These are phyloP conservation scores for Kazachstania africana DNA, from an alignment of 805 yeast species.

Conservation along the genomic window DNA sequence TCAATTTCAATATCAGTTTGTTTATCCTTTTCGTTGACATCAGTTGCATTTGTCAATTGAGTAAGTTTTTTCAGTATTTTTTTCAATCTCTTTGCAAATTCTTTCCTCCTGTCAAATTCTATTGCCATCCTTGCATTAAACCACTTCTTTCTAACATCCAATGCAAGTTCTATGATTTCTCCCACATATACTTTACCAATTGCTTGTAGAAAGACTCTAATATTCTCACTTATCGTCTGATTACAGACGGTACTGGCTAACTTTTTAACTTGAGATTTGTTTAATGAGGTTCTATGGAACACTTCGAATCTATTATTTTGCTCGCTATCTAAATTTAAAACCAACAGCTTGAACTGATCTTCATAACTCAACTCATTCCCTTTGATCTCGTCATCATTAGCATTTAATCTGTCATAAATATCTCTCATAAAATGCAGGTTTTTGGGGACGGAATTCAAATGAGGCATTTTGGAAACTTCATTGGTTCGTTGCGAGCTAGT, in stretches of 20 bases:
- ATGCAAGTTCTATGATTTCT: slow-evolving; percentile 74
- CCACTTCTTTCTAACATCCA: slow-evolving; percentile 53
- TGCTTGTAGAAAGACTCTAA: slow-evolving; percentile 75
- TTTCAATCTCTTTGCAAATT: slow-evolving; percentile 23
- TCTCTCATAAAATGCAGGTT: slow-evolving; percentile 19
- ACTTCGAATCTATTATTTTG: slow-evolving; percentile 84
- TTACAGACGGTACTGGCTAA: slow-evolving; percentile 68
- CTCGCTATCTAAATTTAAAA: slow-evolving; percentile 63
- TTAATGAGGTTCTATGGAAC: slow-evolving; percentile 66
- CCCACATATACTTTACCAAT: slow-evolving; percentile 83
- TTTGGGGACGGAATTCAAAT: slow-evolving; percentile 17
- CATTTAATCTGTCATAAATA: slow-evolving; percentile 10
- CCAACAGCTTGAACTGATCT: slow-evolving; percentile 48
- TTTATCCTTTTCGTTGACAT: slow-evolving; percentile 2
- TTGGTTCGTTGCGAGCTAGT: neutral
- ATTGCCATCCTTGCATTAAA: slow-evolving; percentile 30
- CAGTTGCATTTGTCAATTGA: slow-evolving; percentile 10
- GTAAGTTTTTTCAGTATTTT: slow-evolving; percentile 29
- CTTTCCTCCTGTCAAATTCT: slow-evolving; percentile 33
- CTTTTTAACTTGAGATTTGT: slow-evolving; percentile 66
- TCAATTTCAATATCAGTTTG: slow-evolving; percentile 7
- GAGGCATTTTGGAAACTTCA: slow-evolving; percentile 2
- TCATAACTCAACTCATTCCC: slow-evolving; percentile 33
- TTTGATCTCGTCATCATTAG: slow-evolving; percentile 2
- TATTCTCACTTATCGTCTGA: slow-evolving; percentile 67